These are phyloP conservation scores for Colletotrichum aenigma DNA, from an alignment of 2,329 filamentous ascomycete genomes.

Conservation along the genomic window DNA sequence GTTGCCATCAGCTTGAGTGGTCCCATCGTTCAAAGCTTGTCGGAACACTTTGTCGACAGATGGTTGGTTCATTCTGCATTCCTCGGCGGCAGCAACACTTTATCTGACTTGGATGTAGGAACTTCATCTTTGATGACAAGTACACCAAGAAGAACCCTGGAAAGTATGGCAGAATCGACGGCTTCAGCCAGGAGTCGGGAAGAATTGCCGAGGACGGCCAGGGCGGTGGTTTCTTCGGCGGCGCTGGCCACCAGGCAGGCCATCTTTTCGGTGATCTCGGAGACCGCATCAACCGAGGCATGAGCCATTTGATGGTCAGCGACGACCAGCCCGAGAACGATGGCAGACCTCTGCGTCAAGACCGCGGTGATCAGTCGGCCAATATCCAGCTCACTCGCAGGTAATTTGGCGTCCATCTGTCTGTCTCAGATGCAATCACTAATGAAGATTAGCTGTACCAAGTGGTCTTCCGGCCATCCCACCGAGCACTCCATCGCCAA, in stretches of 20 bases:
- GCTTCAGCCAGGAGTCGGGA: constrained; percentile 15
- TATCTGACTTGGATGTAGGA: constrained; percentile 47
- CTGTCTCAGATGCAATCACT: not conserved
- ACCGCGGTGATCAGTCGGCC: constrained; percentile 27
- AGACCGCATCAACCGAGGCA: constrained; percentile 44
- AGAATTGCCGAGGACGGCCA: constrained; percentile 11
- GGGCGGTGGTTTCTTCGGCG: constrained; percentile 21
- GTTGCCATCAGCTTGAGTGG: constrained; percentile 79
- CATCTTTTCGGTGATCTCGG: constrained; percentile 48
- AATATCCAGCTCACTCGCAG: constrained; percentile 58
- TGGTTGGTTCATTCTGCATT: constrained; percentile 56
- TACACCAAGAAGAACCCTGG: constrained; percentile 62
- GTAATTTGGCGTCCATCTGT: constrained; percentile 27
- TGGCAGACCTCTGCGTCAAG: constrained; percentile 4
- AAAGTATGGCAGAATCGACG: constrained; percentile 47
- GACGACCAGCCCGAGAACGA: constrained; percentile 29
- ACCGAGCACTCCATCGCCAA: constrained; percentile 82
- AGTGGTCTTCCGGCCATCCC: constrained; percentile 57
- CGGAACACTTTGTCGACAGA: constrained; percentile 79
- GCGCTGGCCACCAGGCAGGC: constrained; percentile 23
- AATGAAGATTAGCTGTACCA: constrained; percentile 41
- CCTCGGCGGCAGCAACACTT: not conserved
- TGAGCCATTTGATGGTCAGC: constrained; percentile 42
- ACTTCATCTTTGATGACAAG: constrained; percentile 86
- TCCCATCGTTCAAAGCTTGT: constrained; percentile 75